Conservation (phyloP, 2,329 filamentous ascomycete species). For the Fusarium caatingaense region DNA sequence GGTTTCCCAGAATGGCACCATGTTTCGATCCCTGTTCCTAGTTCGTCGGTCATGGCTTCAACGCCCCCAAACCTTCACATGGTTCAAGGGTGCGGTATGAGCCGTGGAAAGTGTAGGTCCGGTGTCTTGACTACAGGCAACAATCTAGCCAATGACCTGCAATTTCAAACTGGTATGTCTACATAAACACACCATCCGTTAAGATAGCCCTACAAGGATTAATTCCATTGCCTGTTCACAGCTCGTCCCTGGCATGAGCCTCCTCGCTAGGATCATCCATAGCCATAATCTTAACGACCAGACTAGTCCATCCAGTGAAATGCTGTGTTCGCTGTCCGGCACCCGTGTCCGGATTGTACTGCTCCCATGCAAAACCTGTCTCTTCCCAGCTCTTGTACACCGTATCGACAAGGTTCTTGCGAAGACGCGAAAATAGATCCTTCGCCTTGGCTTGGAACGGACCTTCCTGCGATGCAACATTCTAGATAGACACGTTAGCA, state of each 20-base stretch:
- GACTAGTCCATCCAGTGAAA: conserved; percentile 98
- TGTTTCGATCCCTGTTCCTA: conserved; percentile 17
- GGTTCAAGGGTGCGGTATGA: conserved; percentile 27
- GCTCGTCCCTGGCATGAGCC: conserved; percentile 58
- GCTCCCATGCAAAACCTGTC: conserved; percentile 98
- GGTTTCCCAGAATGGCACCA: conserved; percentile 25
- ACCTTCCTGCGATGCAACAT: conserved; percentile 72
- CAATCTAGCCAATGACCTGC: conserved; percentile 8
- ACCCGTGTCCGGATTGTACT: conserved; percentile 95
- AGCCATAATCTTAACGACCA: conserved; percentile 96
- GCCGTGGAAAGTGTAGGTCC: conserved; percentile 20
- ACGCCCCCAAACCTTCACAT: conserved; percentile 24
- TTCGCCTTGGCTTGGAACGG: conserved; percentile 75
- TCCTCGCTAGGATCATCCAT: conserved; percentile 76
- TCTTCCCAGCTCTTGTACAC: conserved; percentile 88
- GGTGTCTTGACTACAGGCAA: conserved; percentile 5
- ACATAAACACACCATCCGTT: conserved; percentile 7
- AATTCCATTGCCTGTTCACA: conserved; percentile 50
- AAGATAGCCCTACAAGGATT: conserved; percentile 14
- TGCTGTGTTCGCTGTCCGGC: conserved; percentile 95
- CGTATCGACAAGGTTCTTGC: conserved; percentile 87
- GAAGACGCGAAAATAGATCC: conserved; percentile 80
- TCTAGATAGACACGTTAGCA: conserved; percentile 56
- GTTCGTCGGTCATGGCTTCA: neutral
- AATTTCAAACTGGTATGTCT: conserved; percentile 8